Conservation (phyloP, 805 yeast genomes). For the Saccharomycopsis sp. region DNA sequence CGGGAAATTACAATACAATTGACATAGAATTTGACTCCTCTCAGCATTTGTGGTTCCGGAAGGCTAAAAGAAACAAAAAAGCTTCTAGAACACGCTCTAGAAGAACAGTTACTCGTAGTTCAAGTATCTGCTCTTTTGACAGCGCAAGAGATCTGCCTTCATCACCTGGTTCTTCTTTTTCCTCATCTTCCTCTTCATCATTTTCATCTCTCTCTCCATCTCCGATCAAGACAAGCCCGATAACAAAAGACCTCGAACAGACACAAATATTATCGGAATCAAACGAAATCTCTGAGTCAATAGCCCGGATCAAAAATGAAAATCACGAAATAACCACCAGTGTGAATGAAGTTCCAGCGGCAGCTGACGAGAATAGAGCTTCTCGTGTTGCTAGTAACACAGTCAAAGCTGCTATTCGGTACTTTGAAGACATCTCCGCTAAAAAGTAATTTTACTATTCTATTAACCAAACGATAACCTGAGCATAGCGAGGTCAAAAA, state of each 20-base stretch:
- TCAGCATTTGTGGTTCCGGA: constrained; percentile 12
- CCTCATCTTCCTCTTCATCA: background rate
- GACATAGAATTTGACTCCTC: constrained; percentile 15
- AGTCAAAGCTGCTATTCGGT: background rate
- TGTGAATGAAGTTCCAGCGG: background rate
- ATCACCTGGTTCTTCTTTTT: background rate
- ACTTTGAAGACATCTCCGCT: background rate
- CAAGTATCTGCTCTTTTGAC: background rate
- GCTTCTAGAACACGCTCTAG: constrained; percentile 39
- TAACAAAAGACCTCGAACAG: background rate
- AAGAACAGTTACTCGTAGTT: background rate
- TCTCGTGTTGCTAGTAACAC: background rate
- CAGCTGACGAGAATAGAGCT: background rate
- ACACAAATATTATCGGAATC: background rate
- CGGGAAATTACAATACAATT: constrained; percentile 3
- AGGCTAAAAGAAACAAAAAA: constrained; percentile 40
- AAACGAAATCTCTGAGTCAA: background rate
- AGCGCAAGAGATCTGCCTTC: background rate
- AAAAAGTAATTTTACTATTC: background rate
- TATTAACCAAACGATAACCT: background rate
- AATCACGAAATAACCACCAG: background rate
- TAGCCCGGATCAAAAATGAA: background rate
- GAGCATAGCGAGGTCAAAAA: background rate
- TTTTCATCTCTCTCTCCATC: background rate
- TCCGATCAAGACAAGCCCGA: background rate